A percentile compares a stretch with the other conserved stretches of the same genome.
These are phyloP conservation scores for Collybia nuda DNA, from an alignment of 768 basidiomycete genomes.

Conservation along the genomic window DNA sequence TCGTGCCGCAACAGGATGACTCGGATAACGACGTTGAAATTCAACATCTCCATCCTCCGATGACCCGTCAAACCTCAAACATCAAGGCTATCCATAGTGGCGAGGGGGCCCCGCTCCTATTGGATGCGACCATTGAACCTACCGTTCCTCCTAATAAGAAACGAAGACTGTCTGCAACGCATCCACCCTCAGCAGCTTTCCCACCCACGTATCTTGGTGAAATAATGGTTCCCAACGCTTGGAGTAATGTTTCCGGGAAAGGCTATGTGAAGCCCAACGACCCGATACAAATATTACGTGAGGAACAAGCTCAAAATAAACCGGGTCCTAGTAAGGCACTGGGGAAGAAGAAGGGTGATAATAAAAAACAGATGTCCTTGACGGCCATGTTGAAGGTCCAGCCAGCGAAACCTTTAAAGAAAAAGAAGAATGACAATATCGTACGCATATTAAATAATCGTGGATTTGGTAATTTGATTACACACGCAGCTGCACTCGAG, in stretches of 20 bases:
- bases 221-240: constrained; percentile 69
- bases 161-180: constrained; percentile 41
- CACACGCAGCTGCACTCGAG: background rate
- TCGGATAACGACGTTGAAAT: constrained; percentile 16
- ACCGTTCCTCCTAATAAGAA: constrained; percentile 46
- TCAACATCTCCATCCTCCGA: constrained; percentile 23
- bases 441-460: constrained; percentile 64
- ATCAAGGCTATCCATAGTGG: constrained; percentile 33
- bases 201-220: constrained; percentile 61
- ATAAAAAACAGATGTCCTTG: constrained; percentile 67
- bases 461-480: constrained; percentile 56
- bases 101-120: constrained; percentile 28
- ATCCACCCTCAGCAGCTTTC: constrained; percentile 12
- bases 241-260: constrained; percentile 75
- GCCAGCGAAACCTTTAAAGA: constrained; percentile 44
- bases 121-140: constrained; percentile 26
- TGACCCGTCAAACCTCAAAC: background rate
- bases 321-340: constrained; percentile 22
- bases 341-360: constrained; percentile 35
- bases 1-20: constrained; percentile 8
- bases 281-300: constrained; percentile 55
- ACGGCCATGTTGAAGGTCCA: constrained; percentile 65
- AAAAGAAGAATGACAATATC: constrained; percentile 60
- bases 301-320: constrained; percentile 38
- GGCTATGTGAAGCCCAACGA: constrained; percentile 71